phyloP scores from a whole-genome alignment of 305 asterid species.

The Galium porrigens region DNA sequence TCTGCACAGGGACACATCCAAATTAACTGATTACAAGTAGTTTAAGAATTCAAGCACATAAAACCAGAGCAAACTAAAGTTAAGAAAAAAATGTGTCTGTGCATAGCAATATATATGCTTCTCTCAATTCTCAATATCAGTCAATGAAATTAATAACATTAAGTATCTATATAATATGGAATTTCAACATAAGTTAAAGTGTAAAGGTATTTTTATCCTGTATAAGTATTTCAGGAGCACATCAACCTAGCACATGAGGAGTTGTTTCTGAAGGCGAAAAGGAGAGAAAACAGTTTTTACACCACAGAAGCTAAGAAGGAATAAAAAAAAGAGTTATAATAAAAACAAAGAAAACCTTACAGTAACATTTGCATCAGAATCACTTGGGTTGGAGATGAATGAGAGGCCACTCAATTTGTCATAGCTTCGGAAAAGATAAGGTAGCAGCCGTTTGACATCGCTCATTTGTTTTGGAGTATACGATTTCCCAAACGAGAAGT shows the following conservation, averaged over 20 bases:
- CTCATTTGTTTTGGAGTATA: constrained; percentile 54
- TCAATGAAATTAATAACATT: background rate
- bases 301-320: background rate
- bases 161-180: background rate
- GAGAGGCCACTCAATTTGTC: constrained; percentile 61
- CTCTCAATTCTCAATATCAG: background rate
- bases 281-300: background rate
- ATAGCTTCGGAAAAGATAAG: constrained; percentile 67
- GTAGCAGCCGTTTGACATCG: constrained; percentile 59
- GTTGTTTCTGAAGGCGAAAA: background rate
- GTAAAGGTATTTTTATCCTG: background rate
- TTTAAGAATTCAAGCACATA: background rate
- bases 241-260: constrained; percentile 2
- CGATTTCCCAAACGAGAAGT: constrained; percentile 71
- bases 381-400: constrained; percentile 73
- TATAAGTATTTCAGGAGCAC: background rate
- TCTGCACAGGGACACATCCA: constrained; percentile 31
- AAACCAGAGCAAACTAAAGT: background rate
- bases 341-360: constrained; percentile 35
- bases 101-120: background rate
- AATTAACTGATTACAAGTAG: background rate
- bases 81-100: background rate
- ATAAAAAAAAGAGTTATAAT: constrained; percentile 1
- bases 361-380: constrained; percentile 77
- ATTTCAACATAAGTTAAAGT: background rate